Conservation (phyloP, 495 filamentous ascomycete species). For the Lophium mytilinum region DNA sequence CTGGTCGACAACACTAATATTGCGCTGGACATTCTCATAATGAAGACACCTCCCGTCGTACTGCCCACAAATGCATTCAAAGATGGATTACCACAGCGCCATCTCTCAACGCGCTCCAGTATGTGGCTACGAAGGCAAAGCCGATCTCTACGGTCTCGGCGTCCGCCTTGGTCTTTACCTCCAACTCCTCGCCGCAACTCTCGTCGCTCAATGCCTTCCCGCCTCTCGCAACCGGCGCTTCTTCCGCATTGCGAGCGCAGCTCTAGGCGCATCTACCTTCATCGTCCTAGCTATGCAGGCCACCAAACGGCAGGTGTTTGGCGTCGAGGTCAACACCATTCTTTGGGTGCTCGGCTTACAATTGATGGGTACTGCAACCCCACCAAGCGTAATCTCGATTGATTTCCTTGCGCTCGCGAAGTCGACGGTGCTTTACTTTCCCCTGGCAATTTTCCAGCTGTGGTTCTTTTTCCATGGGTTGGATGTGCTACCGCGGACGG, state of each 20-base stretch:
- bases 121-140: background rate
- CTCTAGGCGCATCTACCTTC: background rate
- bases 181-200: background rate
- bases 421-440: background rate
- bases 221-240: background rate
- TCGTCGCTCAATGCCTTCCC: background rate
- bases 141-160: slow-evolving; percentile 11
- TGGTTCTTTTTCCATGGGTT: background rate
- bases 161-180: slow-evolving; percentile 9
- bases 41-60: background rate
- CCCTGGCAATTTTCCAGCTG: background rate
- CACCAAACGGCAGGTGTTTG: background rate
- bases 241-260: background rate
- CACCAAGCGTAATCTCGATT: background rate
- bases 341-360: background rate
- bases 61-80: background rate
- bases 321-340: background rate
- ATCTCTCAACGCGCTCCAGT: background rate
- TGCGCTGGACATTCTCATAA: background rate
- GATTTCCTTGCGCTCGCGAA: too few species aligned
- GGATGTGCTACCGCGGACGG: background rate
- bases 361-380: background rate
- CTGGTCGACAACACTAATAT: background rate
- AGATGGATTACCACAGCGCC: too few species aligned
- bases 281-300: background rate